Percentiles rank a stretch among this genome's conserved stretches.
Conservation (phyloP, 441 rosid genomes). For the Pelargonium fulgidum region DNA sequence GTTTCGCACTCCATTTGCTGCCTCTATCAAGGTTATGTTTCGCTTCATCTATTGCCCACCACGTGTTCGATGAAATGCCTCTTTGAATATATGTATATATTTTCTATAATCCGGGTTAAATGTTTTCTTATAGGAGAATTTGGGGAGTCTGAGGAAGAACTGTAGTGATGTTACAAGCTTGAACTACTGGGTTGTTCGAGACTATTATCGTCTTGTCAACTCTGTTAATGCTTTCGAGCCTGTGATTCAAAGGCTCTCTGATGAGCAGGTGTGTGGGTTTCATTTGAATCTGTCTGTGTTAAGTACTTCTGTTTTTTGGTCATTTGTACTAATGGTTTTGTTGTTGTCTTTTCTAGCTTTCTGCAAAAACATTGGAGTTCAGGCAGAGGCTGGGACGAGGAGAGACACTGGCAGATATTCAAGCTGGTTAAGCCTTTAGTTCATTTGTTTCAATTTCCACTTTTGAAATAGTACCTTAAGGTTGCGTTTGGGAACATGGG, state of each 20-base stretch:
- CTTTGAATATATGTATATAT: slow-evolving; percentile 4
- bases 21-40: slow-evolving; percentile 42
- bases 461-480: too few species aligned
- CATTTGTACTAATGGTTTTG: slow-evolving; percentile 14
- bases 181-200: slow-evolving; percentile 87
- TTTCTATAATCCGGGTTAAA: not conserved
- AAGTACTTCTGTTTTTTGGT: slow-evolving; percentile 1
- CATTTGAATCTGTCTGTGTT: slow-evolving; percentile 16
- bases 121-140: slow-evolving; percentile 33
- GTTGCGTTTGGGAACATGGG: too few species aligned
- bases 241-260: slow-evolving; percentile 46
- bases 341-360: slow-evolving; percentile 40
- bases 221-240: slow-evolving; percentile 64
- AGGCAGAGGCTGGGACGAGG: slow-evolving; percentile 56
- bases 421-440: slow-evolving; percentile 56
- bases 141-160: slow-evolving; percentile 40
- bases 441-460: slow-evolving; percentile 14
- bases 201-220: slow-evolving; percentile 67
- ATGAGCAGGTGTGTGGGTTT: slow-evolving; percentile 61
- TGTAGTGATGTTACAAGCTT: slow-evolving; percentile 50
- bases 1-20: slow-evolving; percentile 18
- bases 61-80: slow-evolving; percentile 49
- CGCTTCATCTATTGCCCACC: slow-evolving; percentile 14
- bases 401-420: slow-evolving; percentile 69
- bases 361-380: slow-evolving; percentile 70